These are phyloP conservation scores for Jimgerdemannia lactiflua DNA, from an alignment of 192 early-diverging fungal genomes.

Conservation along the genomic window DNA sequence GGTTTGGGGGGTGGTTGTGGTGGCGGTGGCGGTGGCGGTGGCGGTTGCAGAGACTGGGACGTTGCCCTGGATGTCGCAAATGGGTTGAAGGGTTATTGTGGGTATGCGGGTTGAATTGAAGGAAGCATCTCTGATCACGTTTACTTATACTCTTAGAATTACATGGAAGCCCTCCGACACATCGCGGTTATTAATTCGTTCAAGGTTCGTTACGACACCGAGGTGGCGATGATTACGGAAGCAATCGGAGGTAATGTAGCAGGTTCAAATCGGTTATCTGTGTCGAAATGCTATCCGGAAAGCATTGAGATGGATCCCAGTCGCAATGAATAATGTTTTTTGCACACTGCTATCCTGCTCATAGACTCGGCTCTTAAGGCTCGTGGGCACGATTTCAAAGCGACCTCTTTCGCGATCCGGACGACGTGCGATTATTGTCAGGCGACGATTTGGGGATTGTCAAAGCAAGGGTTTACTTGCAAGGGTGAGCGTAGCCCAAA, in stretches of 20 bases:
- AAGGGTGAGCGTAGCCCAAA: conserved; percentile 30
- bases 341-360: background rate
- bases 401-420: conserved; percentile 68
- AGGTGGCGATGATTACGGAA: conserved; percentile 61
- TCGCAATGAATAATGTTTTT: conserved; percentile 2
- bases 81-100: too few species aligned
- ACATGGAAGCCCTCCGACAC: conserved; percentile 50
- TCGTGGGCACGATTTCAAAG: conserved; percentile 63
- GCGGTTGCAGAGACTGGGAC: too few species aligned
- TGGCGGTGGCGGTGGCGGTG: background rate
- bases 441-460: conserved; percentile 75
- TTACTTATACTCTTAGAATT: conserved; percentile 28
- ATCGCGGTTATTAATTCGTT: conserved; percentile 46
- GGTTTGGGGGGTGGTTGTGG: background rate
- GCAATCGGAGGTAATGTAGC: conserved; percentile 55
- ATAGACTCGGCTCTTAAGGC: conserved; percentile 48
- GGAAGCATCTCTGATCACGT: too few species aligned
- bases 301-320: too few species aligned
- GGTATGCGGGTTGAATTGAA: too few species aligned
- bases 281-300: too few species aligned
- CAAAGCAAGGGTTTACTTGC: conserved; percentile 68
- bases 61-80: too few species aligned
- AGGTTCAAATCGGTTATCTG: background rate
- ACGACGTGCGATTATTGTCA: conserved; percentile 74
- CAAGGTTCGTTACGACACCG: conserved; percentile 44